Percentiles rank a stretch among this genome's conserved stretches.
Conservation (phyloP, 352 stramenopile species). For the Thraustochytrium sp. region DNA sequence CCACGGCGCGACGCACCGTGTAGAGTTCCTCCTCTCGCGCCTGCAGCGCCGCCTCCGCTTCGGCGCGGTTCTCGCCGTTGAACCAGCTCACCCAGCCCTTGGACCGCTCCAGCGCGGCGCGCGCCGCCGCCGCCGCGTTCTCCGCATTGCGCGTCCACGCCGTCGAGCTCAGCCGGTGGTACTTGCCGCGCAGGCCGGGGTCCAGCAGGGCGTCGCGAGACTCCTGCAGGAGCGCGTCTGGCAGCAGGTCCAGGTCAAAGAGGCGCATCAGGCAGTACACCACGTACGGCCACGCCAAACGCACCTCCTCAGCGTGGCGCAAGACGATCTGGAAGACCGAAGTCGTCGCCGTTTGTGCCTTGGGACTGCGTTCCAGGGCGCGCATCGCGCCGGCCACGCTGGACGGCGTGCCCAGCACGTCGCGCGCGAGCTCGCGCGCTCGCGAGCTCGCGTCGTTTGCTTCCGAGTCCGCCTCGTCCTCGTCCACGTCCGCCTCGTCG, state of each 20-base stretch:
- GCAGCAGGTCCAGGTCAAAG: constrained; percentile 26
- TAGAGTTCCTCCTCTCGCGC: not conserved
- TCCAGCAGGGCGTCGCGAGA: not conserved
- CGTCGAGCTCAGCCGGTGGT: constrained; percentile 1
- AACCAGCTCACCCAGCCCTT: constrained; percentile 43
- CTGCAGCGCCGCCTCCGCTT: not conserved
- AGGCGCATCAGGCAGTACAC: constrained; percentile 36
- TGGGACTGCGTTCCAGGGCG: not conserved
- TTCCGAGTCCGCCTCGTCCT: not conserved
- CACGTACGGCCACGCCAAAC: constrained; percentile 12
- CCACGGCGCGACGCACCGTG: not conserved
- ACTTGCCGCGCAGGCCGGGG: not conserved
- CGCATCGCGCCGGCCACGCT: not conserved
- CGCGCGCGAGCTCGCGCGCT: not conserved
- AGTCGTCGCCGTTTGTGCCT: constrained; percentile 20
- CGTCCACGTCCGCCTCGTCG: not conserved
- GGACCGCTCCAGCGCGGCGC: not conserved
- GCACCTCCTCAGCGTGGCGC: not conserved
- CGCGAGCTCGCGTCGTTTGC: not conserved
- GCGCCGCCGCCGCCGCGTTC: not conserved
- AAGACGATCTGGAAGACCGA: constrained; percentile 20
- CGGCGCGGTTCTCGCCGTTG: constrained; percentile 9
- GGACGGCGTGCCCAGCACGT: not conserved
- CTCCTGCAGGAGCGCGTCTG: not conserved
- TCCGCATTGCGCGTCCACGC: not conserved